Evolutionary conservation across 805 yeast genomes (phyloP).

Genomic region (Nakazawaea holstii): DNA sequence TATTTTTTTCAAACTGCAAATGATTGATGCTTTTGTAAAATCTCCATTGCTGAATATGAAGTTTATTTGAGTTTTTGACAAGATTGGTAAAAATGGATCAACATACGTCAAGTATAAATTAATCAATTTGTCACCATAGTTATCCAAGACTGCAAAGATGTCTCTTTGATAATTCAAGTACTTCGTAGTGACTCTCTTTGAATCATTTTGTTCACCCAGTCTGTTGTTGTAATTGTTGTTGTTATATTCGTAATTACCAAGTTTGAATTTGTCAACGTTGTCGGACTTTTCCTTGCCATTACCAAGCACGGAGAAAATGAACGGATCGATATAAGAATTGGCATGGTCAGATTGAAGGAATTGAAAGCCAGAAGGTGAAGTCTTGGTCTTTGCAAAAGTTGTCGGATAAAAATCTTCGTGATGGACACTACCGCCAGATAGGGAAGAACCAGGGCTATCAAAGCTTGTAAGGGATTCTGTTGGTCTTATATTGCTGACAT

Average conservation of each 20-base stretch:
- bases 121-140: conserved; percentile 8
- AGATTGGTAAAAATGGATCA: conserved; percentile 10
- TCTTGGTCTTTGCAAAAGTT: not conserved
- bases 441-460: conserved; percentile 3
- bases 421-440: conserved; percentile 1
- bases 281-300: not conserved
- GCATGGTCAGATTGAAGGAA: not conserved
- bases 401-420: not conserved
- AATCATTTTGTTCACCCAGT: not conserved
- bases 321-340: not conserved
- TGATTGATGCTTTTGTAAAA: not conserved
- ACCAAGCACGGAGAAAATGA: conserved; percentile 2
- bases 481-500: not conserved
- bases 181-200: not conserved
- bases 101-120: conserved; percentile 8
- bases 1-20: conserved; percentile 6
- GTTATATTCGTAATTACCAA: not conserved
- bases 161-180: conserved; percentile 1
- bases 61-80: conserved; percentile 4
- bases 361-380: conserved; percentile 1
- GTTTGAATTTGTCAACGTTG: not conserved
- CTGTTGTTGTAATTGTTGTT: not conserved
- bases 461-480: conserved; percentile 1
- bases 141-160: conserved; percentile 6
- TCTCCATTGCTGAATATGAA: conserved; percentile 6